Evolutionary conservation across 768 basidiomycete species (phyloP).

Genomic region (Collybia sp.): DNA sequence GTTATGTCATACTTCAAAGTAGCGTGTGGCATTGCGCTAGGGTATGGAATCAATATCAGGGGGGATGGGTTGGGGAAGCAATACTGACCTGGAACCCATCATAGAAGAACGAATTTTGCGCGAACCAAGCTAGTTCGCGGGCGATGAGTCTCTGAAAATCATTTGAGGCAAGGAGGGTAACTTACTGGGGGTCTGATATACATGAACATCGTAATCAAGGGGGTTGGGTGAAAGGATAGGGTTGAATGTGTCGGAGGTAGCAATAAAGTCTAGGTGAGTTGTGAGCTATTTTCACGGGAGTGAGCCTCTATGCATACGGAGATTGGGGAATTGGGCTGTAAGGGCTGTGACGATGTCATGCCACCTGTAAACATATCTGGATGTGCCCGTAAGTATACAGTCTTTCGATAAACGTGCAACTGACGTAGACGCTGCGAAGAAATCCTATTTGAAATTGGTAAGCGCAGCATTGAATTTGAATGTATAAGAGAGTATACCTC

Average conservation of each 20-base stretch:
- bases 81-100: conserved; percentile 20
- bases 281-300: background rate
- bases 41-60: background rate
- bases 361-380: background rate
- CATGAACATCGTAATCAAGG: conserved; percentile 45
- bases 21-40: conserved; percentile 47
- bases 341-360: background rate
- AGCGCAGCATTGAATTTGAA: background rate
- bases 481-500: conserved; percentile 27
- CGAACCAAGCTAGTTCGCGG: conserved; percentile 24
- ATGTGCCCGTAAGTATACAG: background rate
- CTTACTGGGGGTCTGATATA: conserved; percentile 50
- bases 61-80: background rate
- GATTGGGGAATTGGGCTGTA: background rate
- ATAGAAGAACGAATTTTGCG: conserved; percentile 29
- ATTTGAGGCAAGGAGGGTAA: background rate
- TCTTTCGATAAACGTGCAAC: background rate
- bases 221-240: conserved; percentile 42
- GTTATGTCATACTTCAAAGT: conserved; percentile 33
- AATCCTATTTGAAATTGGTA: background rate
- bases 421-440: no score
- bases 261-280: conserved; percentile 40
- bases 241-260: conserved; percentile 33
- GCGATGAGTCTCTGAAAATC: background rate
- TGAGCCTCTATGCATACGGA: background rate